Conservation (phyloP, 371 early-diverging fungal species). For the Zychaea mexicana region DNA sequence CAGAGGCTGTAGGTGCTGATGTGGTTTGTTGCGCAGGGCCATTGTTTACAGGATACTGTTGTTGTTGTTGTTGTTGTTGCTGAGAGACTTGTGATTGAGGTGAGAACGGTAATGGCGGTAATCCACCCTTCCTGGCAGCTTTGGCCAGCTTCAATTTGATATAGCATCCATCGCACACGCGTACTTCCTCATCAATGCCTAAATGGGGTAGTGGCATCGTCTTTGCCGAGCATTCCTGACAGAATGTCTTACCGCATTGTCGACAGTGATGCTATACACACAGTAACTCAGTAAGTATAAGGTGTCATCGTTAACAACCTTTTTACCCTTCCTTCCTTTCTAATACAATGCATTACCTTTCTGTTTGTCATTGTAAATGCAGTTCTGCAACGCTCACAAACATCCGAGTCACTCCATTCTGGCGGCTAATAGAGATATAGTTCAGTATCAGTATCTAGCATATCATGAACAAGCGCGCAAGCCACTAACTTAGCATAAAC, state of each 20-base stretch:
- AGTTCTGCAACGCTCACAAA: slow-evolving; percentile 93
- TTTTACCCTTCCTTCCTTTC: not conserved
- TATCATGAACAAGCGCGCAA: too few relatives aligned
- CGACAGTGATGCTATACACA: slow-evolving; percentile 87
- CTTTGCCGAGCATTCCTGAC: slow-evolving; percentile 91
- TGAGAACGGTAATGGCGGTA: slow-evolving; percentile 16
- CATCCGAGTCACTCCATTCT: slow-evolving; percentile 94
- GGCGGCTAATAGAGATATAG: slow-evolving; percentile 70
- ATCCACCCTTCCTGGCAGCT: slow-evolving; percentile 21
- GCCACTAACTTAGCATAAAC: too few relatives aligned
- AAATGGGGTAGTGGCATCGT: slow-evolving; percentile 81
- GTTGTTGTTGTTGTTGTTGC: not conserved
- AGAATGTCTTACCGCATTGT: slow-evolving; percentile 93
- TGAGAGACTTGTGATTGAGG: not conserved
- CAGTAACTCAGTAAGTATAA: too few relatives aligned
- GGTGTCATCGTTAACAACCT: too few relatives aligned
- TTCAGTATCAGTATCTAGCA: not conserved
- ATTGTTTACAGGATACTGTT: not conserved
- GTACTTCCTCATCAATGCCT: slow-evolving; percentile 87
- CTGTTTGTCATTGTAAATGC: slow-evolving; percentile 92
- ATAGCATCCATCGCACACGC: slow-evolving; percentile 94
- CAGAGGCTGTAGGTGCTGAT: not conserved
- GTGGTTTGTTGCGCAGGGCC: not conserved
- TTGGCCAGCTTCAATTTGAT: slow-evolving; percentile 62
- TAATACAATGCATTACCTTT: slow-evolving; percentile 52